Evolutionary conservation across 2,329 filamentous ascomycete species (phyloP).

Genomic region (Plectosphaerella cucumerina): DNA sequence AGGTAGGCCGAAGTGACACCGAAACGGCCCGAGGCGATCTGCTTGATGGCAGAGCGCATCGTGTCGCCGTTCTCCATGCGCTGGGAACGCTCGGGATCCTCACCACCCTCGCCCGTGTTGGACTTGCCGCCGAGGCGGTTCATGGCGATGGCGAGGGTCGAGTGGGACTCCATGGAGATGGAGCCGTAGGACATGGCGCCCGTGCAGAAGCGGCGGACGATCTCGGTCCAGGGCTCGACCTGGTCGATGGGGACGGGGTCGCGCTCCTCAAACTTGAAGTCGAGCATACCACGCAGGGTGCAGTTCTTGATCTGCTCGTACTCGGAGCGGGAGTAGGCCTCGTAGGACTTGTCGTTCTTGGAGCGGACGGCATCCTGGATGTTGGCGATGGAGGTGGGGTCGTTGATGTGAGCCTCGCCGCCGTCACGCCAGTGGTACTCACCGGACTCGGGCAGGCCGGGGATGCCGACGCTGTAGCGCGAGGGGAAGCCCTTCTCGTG

Average conservation of each 20-base stretch:
- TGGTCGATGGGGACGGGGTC: constrained; percentile 88
- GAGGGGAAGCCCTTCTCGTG: constrained; percentile 91
- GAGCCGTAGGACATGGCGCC: constrained; percentile 98
- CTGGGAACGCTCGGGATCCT: constrained; percentile 87
- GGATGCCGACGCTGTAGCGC: constrained; percentile 68
- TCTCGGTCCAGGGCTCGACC: constrained; percentile 97
- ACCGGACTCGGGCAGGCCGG: constrained; percentile 84
- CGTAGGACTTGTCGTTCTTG: constrained; percentile 98
- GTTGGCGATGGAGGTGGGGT: constrained; percentile 91
- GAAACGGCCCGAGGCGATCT: constrained; percentile 92
- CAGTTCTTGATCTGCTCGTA: constrained; percentile 97
- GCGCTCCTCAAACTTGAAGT: constrained; percentile 91
- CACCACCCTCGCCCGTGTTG: constrained; percentile 95
- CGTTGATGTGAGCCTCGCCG: constrained; percentile 92
- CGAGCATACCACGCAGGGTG: constrained; percentile 87
- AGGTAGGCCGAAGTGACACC: constrained; percentile 94
- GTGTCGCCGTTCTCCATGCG: constrained; percentile 88
- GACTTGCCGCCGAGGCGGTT: constrained; percentile 95
- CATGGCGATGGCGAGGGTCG: constrained; percentile 92
- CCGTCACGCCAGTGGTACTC: constrained; percentile 99
- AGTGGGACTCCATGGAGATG: constrained; percentile 98
- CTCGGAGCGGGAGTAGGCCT: constrained; percentile 88
- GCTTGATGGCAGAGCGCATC: constrained; percentile 96
- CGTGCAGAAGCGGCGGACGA: constrained; percentile 92
- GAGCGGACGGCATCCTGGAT: constrained; percentile 94